Conservation (phyloP, 768 basidiomycete species). For the Exsudoporus frostii region DNA sequence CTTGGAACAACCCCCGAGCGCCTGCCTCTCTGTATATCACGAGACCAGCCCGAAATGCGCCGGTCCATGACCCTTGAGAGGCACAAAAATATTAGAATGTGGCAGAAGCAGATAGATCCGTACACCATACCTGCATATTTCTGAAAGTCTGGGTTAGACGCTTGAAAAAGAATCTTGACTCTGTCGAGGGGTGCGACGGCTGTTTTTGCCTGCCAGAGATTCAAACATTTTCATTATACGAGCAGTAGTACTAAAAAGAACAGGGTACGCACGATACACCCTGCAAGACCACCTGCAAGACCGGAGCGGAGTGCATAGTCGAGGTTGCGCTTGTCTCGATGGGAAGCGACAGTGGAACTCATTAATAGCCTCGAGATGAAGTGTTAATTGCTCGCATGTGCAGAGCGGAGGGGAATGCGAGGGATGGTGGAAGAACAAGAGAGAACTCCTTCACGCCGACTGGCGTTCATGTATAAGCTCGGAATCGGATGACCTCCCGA, state of each 20-base stretch:
- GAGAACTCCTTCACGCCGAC: neutral
- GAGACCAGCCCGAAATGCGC: slow-evolving; percentile 72
- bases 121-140: slow-evolving; percentile 83
- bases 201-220: slow-evolving; percentile 72
- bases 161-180: slow-evolving; percentile 98
- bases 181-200: slow-evolving; percentile 94
- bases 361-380: slow-evolving; percentile 22
- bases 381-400: slow-evolving; percentile 8
- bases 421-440: neutral
- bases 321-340: slow-evolving; percentile 52
- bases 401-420: neutral
- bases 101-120: slow-evolving; percentile 25
- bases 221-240: slow-evolving; percentile 8
- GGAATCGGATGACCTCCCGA: slow-evolving; percentile 4
- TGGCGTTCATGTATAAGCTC: neutral
- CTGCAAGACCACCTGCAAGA: slow-evolving; percentile 90
- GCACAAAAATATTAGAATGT: slow-evolving; percentile 5
- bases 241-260: neutral
- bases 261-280: slow-evolving; percentile 72
- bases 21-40: slow-evolving; percentile 71
- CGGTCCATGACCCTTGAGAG: slow-evolving; percentile 76
- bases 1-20: slow-evolving; percentile 82
- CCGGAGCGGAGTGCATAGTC: slow-evolving; percentile 75
- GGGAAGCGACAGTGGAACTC: slow-evolving; percentile 35
- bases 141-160: slow-evolving; percentile 90